These are phyloP conservation scores for Luzula sylvatica DNA, from an alignment of 176 grass and related monocot species.

Conservation along the genomic window DNA sequence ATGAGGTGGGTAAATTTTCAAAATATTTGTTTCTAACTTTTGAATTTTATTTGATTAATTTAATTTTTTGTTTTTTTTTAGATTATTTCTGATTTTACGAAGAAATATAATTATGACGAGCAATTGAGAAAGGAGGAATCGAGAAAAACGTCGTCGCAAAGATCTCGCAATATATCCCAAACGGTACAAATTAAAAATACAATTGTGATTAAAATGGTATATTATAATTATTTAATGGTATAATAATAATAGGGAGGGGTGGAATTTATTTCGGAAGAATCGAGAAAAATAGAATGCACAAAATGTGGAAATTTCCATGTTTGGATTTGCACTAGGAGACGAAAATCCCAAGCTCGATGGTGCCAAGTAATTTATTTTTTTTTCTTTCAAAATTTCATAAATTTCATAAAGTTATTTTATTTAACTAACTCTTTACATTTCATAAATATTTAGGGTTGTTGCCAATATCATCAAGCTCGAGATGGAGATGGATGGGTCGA, in stretches of 20 bases:
- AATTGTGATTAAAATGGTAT: neutral
- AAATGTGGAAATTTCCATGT: slow-evolving; percentile 96
- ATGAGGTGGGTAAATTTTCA: slow-evolving; percentile 55
- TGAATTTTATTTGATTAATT: slow-evolving; percentile 5
- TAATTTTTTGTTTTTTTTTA: slow-evolving; percentile 25
- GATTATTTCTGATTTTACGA: slow-evolving; percentile 79
- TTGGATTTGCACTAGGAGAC: slow-evolving; percentile 97
- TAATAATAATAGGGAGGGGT: slow-evolving; percentile 52
- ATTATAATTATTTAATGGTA: neutral
- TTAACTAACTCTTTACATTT: slow-evolving; percentile 6
- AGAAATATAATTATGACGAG: slow-evolving; percentile 83
- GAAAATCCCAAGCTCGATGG: slow-evolving; percentile 86
- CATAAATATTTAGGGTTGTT: slow-evolving; percentile 44
- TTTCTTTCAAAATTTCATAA: neutral
- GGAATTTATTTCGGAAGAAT: slow-evolving; percentile 85
- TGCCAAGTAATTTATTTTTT: slow-evolving; percentile 52
- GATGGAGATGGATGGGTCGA: slow-evolving; percentile 99
- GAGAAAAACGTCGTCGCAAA: slow-evolving; percentile 41
- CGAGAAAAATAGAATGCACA: slow-evolving; percentile 90
- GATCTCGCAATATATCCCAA: slow-evolving; percentile 51
- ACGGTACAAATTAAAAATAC: slow-evolving; percentile 32
- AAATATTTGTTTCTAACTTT: slow-evolving; percentile 3
- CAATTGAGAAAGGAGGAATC: slow-evolving; percentile 87
- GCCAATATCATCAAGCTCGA: slow-evolving; percentile 76
- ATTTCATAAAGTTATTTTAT: slow-evolving; percentile 1